phyloP scores from a whole-genome alignment of 73 alveolate genomes.

The Tetrahymena thermophila region DNA sequence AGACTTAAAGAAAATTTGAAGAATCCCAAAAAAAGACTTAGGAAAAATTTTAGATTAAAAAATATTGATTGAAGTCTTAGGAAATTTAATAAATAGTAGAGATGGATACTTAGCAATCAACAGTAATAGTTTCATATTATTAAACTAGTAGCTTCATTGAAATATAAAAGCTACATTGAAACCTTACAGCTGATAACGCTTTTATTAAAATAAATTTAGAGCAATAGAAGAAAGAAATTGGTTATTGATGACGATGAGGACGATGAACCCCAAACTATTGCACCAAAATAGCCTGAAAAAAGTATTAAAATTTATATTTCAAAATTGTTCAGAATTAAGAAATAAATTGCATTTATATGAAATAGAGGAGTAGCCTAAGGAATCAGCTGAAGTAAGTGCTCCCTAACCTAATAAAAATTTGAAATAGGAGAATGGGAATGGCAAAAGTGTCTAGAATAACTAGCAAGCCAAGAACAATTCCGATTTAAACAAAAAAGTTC shows the following conservation, averaged over 20 bases:
- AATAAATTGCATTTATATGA: background rate
- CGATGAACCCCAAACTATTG: background rate
- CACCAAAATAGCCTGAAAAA: background rate
- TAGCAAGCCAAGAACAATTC: background rate
- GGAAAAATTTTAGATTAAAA: background rate
- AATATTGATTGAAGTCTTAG: background rate
- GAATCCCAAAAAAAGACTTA: background rate
- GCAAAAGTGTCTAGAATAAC: background rate
- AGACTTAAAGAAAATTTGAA: background rate
- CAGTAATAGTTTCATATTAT: background rate
- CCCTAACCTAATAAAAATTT: background rate
- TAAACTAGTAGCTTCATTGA: background rate
- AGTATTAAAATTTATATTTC: background rate
- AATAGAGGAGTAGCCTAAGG: background rate
- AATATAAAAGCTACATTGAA: background rate
- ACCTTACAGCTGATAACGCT: background rate
- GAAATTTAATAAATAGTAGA: background rate
- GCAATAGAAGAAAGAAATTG: background rate
- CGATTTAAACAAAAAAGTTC: background rate
- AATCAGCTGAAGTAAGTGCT: background rate
- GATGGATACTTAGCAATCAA: background rate
- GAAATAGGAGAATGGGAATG: background rate
- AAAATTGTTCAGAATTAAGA: background rate
- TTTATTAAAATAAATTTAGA: background rate
- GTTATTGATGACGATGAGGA: background rate